Evolutionary conservation across 192 early-diverging fungal species (phyloP).

Genomic region (Backusella parvicylindrica): DNA sequence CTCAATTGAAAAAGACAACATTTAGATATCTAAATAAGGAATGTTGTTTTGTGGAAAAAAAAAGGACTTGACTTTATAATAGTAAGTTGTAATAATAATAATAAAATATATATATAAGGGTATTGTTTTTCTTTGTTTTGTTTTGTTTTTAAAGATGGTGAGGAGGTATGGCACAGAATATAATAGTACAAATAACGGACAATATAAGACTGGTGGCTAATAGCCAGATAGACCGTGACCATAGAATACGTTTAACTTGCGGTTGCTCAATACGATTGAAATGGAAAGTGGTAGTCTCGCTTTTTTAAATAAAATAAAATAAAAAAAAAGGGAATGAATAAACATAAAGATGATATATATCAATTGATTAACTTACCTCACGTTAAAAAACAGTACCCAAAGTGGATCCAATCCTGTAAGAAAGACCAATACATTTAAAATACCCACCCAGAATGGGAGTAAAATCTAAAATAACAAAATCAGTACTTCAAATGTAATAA

Average conservation of each 20-base stretch:
- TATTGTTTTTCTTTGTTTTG: not conserved
- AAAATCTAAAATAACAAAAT: slow-evolving; percentile 12
- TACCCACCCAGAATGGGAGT: slow-evolving; percentile 37
- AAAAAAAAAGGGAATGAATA: not conserved
- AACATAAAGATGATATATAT: not conserved
- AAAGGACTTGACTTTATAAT: too few species aligned
- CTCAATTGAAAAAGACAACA: not conserved
- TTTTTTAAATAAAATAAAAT: too few species aligned
- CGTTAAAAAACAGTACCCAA: slow-evolving; percentile 38
- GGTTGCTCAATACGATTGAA: slow-evolving; percentile 34
- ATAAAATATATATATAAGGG: not conserved
- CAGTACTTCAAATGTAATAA: not conserved
- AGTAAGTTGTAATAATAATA: not conserved
- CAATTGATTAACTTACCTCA: slow-evolving; percentile 21
- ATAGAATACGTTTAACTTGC: slow-evolving; percentile 30
- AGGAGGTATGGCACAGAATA: slow-evolving; percentile 31
- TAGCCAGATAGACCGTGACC: slow-evolving; percentile 32
- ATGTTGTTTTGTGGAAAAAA: not conserved
- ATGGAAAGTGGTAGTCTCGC: slow-evolving; percentile 35
- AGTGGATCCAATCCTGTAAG: slow-evolving; percentile 38
- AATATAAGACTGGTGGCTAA: slow-evolving; percentile 13
- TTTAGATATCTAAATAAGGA: not conserved
- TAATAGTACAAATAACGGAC: slow-evolving; percentile 21
- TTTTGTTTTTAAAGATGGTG: slow-evolving; percentile 13
- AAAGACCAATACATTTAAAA: slow-evolving; percentile 36